Evolutionary conservation across 2,329 filamentous ascomycete genomes (phyloP).

Genomic region (Leptodontidium sp.): DNA sequence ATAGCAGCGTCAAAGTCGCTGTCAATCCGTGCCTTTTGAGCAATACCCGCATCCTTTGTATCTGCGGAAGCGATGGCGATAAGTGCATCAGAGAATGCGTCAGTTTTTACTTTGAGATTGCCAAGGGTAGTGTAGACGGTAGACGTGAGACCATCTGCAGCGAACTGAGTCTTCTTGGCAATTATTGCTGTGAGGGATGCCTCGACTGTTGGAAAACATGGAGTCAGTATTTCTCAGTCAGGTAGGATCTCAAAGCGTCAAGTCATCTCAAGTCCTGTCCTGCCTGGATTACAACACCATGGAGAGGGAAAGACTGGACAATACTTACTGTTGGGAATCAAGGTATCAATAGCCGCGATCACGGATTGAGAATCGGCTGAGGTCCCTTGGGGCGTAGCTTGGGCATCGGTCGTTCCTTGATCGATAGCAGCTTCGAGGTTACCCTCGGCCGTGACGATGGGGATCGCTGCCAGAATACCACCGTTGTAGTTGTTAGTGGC

Average conservation of each 20-base stretch:
- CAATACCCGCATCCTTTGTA: conserved; percentile 19
- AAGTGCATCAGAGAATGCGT: conserved; percentile 28
- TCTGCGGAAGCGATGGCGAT: conserved; percentile 31
- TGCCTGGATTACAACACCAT: background rate
- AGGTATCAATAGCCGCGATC: conserved; percentile 13
- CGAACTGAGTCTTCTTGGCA: conserved; percentile 33
- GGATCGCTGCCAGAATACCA: conserved; percentile 25
- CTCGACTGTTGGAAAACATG: background rate
- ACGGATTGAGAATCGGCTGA: conserved; percentile 29
- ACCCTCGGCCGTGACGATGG: conserved; percentile 19
- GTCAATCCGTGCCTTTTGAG: conserved; percentile 26
- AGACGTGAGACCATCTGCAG: conserved; percentile 15
- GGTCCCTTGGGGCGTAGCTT: conserved; percentile 25
- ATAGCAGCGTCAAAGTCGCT: conserved; percentile 20
- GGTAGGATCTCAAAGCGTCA: background rate
- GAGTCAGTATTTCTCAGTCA: background rate
- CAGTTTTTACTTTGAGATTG: conserved; percentile 27
- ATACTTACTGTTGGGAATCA: conserved; percentile 23
- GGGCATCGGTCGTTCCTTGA: conserved; percentile 24
- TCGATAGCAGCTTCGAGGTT: conserved; percentile 27
- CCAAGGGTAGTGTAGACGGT: conserved; percentile 24
- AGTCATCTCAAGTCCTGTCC: background rate
- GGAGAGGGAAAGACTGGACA: no score
- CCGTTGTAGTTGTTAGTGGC: conserved; percentile 51
- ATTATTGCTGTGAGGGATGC: conserved; percentile 22